phyloP scores from a whole-genome alignment of 129 eudicot genomes.

The Silybum marianum region DNA sequence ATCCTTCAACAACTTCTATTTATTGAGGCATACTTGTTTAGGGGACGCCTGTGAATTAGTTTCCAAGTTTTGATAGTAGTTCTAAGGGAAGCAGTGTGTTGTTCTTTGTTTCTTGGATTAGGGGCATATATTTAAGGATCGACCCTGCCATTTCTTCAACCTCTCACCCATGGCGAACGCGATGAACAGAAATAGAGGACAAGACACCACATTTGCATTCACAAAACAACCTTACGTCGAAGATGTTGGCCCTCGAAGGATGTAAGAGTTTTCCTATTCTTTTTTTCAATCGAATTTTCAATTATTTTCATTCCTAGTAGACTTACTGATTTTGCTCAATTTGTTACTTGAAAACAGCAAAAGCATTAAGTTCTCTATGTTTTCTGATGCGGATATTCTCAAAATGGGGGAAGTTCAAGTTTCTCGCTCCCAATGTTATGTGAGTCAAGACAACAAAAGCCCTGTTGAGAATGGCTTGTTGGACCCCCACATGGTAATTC shows the following conservation, averaged over 20 bases:
- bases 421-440: slow-evolving; percentile 43
- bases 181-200: slow-evolving; percentile 39
- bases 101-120: too few relatives aligned
- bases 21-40: too few relatives aligned
- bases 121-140: too few relatives aligned
- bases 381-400: slow-evolving; percentile 54
- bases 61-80: too few relatives aligned
- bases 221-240: slow-evolving; percentile 75
- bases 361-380: slow-evolving; percentile 67
- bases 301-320: neutral
- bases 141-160: too few relatives aligned
- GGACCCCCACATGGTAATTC: slow-evolving; percentile 77
- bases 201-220: slow-evolving; percentile 42
- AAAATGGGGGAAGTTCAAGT: slow-evolving; percentile 71
- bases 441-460: slow-evolving; percentile 34
- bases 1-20: too few relatives aligned
- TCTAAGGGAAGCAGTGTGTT: too few relatives aligned
- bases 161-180: too few relatives aligned
- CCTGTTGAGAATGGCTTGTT: slow-evolving; percentile 65
- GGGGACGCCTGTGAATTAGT: too few relatives aligned
- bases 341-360: slow-evolving; percentile 44
- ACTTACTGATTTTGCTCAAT: slow-evolving; percentile 1
- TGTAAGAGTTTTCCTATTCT: slow-evolving; percentile 38
- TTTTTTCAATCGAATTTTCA: neutral
- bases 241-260: slow-evolving; percentile 79